These are phyloP conservation scores for Soucietia sequanensis DNA, from an alignment of 805 yeast species.

Conservation along the genomic window DNA sequence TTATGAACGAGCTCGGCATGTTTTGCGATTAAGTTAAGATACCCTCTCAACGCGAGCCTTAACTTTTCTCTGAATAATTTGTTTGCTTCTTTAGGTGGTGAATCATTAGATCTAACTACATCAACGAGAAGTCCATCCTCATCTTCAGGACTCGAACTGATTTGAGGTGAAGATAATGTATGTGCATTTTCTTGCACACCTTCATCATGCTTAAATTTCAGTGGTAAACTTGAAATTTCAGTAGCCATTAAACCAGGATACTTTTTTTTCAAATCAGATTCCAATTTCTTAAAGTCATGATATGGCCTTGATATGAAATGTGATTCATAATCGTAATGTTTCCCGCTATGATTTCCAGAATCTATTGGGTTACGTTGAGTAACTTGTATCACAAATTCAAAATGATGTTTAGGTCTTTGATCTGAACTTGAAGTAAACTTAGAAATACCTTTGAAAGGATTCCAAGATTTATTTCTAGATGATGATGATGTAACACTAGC, in stretches of 20 bases:
- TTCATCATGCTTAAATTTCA: constrained; percentile 44
- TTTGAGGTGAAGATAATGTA: too few relatives aligned
- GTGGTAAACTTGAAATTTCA: constrained; percentile 58
- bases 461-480: constrained; percentile 10
- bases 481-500: neutral
- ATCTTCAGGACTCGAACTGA: neutral
- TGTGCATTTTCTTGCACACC: constrained; percentile 15
- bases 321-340: constrained; percentile 14
- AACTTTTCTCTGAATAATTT: constrained; percentile 68
- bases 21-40: constrained; percentile 52
- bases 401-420: constrained; percentile 23
- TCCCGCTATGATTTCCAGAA: constrained; percentile 20
- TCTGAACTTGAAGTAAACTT: constrained; percentile 3
- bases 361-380: constrained; percentile 22
- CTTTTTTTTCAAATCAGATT: constrained; percentile 46
- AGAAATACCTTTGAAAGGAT: constrained; percentile 11
- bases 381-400: constrained; percentile 51
- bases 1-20: constrained; percentile 57
- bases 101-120: neutral
- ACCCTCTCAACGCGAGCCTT: constrained; percentile 75
- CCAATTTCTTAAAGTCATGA: constrained; percentile 62
- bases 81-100: too few relatives aligned
- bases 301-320: constrained; percentile 63
- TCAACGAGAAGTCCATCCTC: neutral
- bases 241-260: constrained; percentile 65